Base-by-base conservation (phyloP, 2,329 filamentous ascomycete genomes). In the Fusarium caatingaense region DNA sequence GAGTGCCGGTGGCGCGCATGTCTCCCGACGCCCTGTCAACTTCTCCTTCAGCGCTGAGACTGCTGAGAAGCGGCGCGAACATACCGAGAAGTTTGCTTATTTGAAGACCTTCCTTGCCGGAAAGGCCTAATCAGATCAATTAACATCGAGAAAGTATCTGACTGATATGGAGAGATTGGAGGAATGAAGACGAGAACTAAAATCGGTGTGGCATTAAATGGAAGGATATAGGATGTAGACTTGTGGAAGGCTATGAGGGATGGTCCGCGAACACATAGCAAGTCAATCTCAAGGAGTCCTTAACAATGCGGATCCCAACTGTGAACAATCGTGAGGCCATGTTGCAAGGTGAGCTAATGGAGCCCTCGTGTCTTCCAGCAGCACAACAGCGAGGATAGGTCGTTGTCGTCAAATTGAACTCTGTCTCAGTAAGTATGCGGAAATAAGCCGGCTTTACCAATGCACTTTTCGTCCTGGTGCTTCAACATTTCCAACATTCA, bases 71-170 rank as follows among this genome's bases (percentile, higher is more conserved):
- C 34, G 58, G 3, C 50, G 41, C 0, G 59, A 65, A 1, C 23
- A 54, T 0, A 21, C 23, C 0, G 34, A 56, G 25, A 60, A 56
- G 21, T 21, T 68, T 5, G 66, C 69, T 1, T 23, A 5, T 1
- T 13, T 61, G 10, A 72, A 71, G 27, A 32, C 53, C 5, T 72
- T 72, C 30, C 57, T 72, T 7, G 12, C n/a, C 15, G 53, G 46
- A 2, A 34, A 37, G 34, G 8, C n/a, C 13, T 69, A 44, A 18
- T 23, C n/a, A 18, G 10, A 37, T 37, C 34, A 37, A 37, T 7
- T 37, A 10, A 37, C 18, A 37, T n/a, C 34, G 18, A 37, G 18
- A n/a, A 34, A 37, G 10, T 37, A n/a, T 37, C 18, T n/a, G 10
- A 12, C 34, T 7, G 18, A 12, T 37, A 12, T 37, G 18, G 34